Percentiles rank a stretch among this genome's conserved stretches.
phyloP scores from a whole-genome alignment of 2,329 filamentous ascomycete genomes.

The Fusarium cyanostomum region DNA sequence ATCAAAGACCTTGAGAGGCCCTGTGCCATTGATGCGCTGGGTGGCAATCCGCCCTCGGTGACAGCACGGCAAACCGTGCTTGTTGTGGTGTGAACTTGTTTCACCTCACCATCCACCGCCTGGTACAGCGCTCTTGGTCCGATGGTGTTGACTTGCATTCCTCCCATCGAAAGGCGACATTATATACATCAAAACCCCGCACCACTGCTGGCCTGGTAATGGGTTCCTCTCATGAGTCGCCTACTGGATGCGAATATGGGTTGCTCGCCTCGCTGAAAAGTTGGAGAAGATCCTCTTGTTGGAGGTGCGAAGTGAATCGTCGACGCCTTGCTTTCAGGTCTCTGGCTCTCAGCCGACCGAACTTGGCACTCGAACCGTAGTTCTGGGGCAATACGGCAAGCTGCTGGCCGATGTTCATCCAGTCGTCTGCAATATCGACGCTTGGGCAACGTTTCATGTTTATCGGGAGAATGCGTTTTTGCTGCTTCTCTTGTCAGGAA shows the following conservation, averaged over 20 bases:
- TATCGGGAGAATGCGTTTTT: neutral
- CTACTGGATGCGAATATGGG: neutral
- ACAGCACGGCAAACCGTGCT: neutral
- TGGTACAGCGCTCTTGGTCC: neutral
- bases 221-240: neutral
- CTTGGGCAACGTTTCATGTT: neutral
- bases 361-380: no score
- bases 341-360: no score
- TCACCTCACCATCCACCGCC: constrained; percentile 6
- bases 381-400: neutral
- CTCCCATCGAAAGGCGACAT: constrained; percentile 1
- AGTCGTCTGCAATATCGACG: neutral
- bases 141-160: constrained; percentile 21
- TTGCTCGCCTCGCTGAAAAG: neutral
- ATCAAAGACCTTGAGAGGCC: neutral
- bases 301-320: neutral
- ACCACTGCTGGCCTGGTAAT: neutral
- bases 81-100: constrained; percentile 19
- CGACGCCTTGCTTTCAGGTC: neutral
- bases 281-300: neutral
- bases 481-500: neutral
- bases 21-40: neutral
- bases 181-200: neutral
- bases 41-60: neutral
- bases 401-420: neutral